A percentile compares a stretch with the other conserved stretches of the same genome.
Conservation (phyloP, 208 protist genomes). For the Jaenimonas drosophilae region DNA sequence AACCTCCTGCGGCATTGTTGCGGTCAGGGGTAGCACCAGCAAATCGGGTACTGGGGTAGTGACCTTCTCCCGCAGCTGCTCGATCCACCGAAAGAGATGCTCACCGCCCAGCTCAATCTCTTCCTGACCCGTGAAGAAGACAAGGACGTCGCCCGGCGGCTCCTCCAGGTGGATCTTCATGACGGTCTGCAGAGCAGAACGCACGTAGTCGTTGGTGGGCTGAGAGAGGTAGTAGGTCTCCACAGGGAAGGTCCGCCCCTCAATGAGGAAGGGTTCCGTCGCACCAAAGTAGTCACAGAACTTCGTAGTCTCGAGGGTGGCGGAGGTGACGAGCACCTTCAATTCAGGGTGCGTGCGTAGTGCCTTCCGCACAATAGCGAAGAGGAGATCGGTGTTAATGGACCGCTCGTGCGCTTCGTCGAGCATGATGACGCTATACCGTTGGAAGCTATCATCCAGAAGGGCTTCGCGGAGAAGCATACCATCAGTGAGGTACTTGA, state of each 20-base stretch:
- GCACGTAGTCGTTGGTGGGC: slow-evolving; percentile 95
- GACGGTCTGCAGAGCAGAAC: slow-evolving; percentile 94
- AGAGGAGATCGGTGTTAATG: slow-evolving; percentile 98
- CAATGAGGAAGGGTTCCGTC: slow-evolving; percentile 95
- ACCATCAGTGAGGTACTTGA: slow-evolving; percentile 99
- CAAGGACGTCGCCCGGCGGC: slow-evolving; percentile 97
- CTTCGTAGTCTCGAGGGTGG: slow-evolving; percentile 97
- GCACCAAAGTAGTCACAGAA: slow-evolving; percentile 98
- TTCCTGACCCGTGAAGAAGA: slow-evolving; percentile 99
- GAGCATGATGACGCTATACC: slow-evolving; percentile 98
- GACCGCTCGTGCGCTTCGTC: slow-evolving; percentile 99
- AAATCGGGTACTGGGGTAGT: slow-evolving; percentile 81
- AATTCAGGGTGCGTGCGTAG: slow-evolving; percentile 84
- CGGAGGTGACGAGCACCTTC: slow-evolving; percentile 98
- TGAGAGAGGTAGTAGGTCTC: slow-evolving; percentile 94
- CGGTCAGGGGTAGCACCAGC: slow-evolving; percentile 97
- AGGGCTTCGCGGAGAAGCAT: slow-evolving; percentile 98
- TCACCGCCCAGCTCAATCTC: slow-evolving; percentile 99
- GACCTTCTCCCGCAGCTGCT: slow-evolving; percentile 44
- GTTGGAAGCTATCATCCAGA: slow-evolving; percentile 89
- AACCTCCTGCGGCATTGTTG: slow-evolving; percentile 96
- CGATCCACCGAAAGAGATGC: slow-evolving; percentile 91
- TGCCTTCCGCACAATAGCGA: slow-evolving; percentile 96
- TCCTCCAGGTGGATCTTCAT: slow-evolving; percentile 98
- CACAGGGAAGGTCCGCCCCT: slow-evolving; percentile 97